Conservation (phyloP, 495 filamentous ascomycete genomes). For the Rhizodiscina lignyota region DNA sequence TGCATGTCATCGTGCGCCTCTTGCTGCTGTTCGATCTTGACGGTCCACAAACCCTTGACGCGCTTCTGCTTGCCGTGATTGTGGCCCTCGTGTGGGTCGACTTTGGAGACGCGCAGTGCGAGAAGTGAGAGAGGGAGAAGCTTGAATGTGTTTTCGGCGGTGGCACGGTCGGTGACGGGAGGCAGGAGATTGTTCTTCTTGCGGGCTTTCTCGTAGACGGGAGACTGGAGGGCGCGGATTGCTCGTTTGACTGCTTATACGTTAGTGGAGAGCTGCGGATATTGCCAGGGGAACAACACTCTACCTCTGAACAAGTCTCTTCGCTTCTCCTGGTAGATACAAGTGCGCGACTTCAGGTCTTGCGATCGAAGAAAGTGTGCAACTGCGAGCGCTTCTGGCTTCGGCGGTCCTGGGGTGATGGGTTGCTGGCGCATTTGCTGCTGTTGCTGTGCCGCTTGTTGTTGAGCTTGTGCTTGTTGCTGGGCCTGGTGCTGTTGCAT, state of each 20-base stretch:
- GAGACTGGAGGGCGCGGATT: slow-evolving; percentile 78
- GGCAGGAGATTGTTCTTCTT: slow-evolving; percentile 83
- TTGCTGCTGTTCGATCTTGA: slow-evolving; percentile 92
- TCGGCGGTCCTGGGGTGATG: slow-evolving; percentile 57
- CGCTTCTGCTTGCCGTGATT: slow-evolving; percentile 64
- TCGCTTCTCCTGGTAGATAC: slow-evolving; percentile 86
- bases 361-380: slow-evolving; percentile 78
- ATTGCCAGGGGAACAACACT: background rate
- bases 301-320: slow-evolving; percentile 96
- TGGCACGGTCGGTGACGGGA: slow-evolving; percentile 67
- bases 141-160: slow-evolving; percentile 86
- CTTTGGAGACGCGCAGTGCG: slow-evolving; percentile 75
- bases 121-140: slow-evolving; percentile 90
- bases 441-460: slow-evolving; percentile 24
- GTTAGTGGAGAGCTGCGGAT: background rate
- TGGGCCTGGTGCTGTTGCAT: slow-evolving; percentile 36
- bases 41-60: slow-evolving; percentile 90
- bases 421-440: slow-evolving; percentile 34
- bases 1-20: slow-evolving; percentile 80
- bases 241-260: slow-evolving; percentile 72
- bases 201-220: slow-evolving; percentile 71
- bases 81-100: slow-evolving; percentile 65
- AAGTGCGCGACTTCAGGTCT: slow-evolving; percentile 76
- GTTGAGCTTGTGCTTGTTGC: slow-evolving; percentile 23
- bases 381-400: slow-evolving; percentile 75